phyloP scores from a whole-genome alignment of 2,329 filamentous ascomycete species.

The Phaeosphaeriaceae sp. region DNA sequence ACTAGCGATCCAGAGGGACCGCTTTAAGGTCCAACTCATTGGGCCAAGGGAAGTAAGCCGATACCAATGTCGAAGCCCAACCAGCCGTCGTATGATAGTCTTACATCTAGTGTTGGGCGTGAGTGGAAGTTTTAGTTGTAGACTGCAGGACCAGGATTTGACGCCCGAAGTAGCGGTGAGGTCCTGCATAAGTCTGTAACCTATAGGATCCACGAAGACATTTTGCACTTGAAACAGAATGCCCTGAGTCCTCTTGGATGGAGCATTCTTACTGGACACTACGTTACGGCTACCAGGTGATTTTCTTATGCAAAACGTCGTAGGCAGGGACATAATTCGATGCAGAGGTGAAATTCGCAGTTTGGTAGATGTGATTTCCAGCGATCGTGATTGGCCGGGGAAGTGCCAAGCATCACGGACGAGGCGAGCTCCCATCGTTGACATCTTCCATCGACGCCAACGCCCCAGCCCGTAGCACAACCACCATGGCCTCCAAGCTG shows the following conservation, averaged over 20 bases:
- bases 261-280: neutral
- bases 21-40: conserved; percentile 9
- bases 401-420: conserved; percentile 12
- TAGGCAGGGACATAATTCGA: neutral
- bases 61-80: conserved; percentile 1
- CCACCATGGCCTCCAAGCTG: conserved; percentile 82
- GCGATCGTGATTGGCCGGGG: conserved; percentile 20
- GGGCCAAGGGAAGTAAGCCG: conserved; percentile 2
- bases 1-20: conserved; percentile 5
- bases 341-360: neutral
- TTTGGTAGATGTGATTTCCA: conserved; percentile 19
- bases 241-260: neutral
- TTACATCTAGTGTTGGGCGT: conserved; percentile 1
- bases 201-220: neutral
- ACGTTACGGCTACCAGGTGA: neutral
- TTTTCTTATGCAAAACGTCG: neutral
- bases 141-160: conserved; percentile 1
- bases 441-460: conserved; percentile 32
- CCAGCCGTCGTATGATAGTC: conserved; percentile 2
- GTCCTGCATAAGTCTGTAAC: conserved; percentile 3
- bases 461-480: conserved; percentile 27
- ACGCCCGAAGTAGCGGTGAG: conserved; percentile 7
- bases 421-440: conserved; percentile 23
- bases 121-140: conserved; percentile 4
- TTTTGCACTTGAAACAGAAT: neutral